Conservation (phyloP, 768 basidiomycete species). For the Tulasnella sp. region DNA sequence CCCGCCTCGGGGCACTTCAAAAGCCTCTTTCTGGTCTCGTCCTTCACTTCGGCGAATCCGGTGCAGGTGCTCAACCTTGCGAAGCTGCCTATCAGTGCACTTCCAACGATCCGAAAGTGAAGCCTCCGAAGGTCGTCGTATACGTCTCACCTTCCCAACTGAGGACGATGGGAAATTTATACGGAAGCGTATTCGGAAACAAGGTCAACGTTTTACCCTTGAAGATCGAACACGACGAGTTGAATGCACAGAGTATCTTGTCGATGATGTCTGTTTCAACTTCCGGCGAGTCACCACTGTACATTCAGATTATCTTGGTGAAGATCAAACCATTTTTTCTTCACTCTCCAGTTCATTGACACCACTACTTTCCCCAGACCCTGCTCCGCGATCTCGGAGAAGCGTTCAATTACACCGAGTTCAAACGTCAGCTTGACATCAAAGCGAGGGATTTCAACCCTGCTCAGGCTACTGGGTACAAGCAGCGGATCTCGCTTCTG, state of each 20-base stretch:
- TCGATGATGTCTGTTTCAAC: constrained; percentile 34
- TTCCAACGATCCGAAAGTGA: constrained; percentile 36
- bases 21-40: constrained; percentile 51
- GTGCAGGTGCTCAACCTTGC: constrained; percentile 52
- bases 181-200: constrained; percentile 36
- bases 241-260: constrained; percentile 19
- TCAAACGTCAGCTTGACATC: background rate
- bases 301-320: constrained; percentile 66
- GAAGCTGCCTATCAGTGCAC: constrained; percentile 63
- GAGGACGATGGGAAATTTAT: constrained; percentile 57
- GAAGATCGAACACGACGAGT: constrained; percentile 36
- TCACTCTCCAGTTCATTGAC: background rate
- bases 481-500: constrained; percentile 25
- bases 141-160: constrained; percentile 61
- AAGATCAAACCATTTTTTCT: background rate
- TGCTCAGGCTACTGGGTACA: constrained; percentile 12
- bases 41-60: constrained; percentile 68
- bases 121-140: constrained; percentile 41
- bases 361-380: background rate
- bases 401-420: constrained; percentile 22
- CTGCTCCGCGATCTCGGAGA: constrained; percentile 28
- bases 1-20: constrained; percentile 7
- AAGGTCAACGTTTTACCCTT: constrained; percentile 40
- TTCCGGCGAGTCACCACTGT: constrained; percentile 61
- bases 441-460: constrained; percentile 23